Evolutionary conservation across 257 asterid species (phyloP).

Genomic region (Jaltomata sinuosa): DNA sequence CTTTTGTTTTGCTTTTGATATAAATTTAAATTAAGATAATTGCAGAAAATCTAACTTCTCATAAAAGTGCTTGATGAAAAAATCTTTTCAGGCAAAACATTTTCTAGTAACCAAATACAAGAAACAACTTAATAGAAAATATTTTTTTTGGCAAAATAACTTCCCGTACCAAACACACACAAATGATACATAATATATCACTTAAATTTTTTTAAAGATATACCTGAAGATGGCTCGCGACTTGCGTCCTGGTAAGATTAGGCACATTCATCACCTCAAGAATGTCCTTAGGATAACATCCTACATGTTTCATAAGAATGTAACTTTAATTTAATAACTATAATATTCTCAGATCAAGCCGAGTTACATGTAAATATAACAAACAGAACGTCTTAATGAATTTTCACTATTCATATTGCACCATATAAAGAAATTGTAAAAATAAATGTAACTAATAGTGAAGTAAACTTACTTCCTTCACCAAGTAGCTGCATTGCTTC

Average conservation of each 20-base stretch:
- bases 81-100: too few species aligned
- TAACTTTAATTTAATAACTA: neutral
- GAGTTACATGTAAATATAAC: neutral
- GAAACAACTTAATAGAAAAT: too few species aligned
- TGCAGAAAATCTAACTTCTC: too few species aligned
- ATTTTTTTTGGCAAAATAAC: too few species aligned
- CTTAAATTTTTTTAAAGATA: neutral
- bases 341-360: too few species aligned
- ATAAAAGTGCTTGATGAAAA: too few species aligned
- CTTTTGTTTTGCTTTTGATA: too few species aligned
- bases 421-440: too few species aligned
- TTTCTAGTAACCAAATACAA: too few species aligned
- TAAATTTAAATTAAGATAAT: too few species aligned
- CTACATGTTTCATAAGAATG: neutral
- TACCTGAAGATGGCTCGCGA: constrained; percentile 31
- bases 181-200: neutral
- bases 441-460: neutral
- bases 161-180: neutral
- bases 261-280: constrained; percentile 18
- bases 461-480: constrained; percentile 19
- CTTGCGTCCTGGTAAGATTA: constrained; percentile 27
- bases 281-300: constrained; percentile 18
- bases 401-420: neutral
- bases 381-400: neutral
- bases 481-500: constrained; percentile 12